Percentiles rank a stretch among this genome's conserved stretches.
Conservation (phyloP, 2,329 filamentous ascomycete species). For the Trichoderma asperellum region DNA sequence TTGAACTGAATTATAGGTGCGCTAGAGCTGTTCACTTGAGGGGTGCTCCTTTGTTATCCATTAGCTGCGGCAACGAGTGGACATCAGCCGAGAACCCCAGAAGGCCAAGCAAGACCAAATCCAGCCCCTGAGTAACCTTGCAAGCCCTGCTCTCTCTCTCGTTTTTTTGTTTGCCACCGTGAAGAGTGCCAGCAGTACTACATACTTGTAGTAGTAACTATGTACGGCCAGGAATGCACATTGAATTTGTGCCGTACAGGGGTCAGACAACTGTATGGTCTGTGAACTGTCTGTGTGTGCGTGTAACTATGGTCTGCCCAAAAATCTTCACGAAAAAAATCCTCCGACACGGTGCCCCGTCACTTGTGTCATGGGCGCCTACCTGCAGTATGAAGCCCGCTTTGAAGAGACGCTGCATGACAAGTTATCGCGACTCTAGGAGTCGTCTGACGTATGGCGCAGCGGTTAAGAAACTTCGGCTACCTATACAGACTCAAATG, state of each 20-base stretch:
- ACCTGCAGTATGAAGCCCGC: background rate
- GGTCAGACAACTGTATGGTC: constrained; percentile 6
- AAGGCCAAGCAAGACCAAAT: constrained; percentile 6
- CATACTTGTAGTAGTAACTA: background rate
- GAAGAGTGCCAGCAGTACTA: background rate
- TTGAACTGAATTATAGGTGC: no score
- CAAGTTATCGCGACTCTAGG: background rate
- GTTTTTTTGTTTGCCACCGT: constrained; percentile 5
- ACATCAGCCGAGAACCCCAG: constrained; percentile 23
- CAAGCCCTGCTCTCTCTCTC: background rate
- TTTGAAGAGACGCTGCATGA: background rate
- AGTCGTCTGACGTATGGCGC: background rate
- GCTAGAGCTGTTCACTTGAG: no score
- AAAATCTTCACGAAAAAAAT: background rate
- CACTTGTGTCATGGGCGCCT: background rate
- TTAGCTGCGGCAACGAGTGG: background rate
- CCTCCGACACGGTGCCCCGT: background rate
- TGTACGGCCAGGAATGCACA: constrained; percentile 14
- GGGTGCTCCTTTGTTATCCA: no score
- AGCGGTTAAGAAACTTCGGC: background rate
- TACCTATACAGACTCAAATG: background rate
- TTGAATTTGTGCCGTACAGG: background rate
- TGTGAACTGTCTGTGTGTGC: background rate
- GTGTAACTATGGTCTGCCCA: background rate
- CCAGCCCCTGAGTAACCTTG: constrained; percentile 26